Percentiles rank a stretch among this genome's conserved stretches.
Conservation (phyloP, 768 basidiomycete species). For the Kwoniella sp. region DNA sequence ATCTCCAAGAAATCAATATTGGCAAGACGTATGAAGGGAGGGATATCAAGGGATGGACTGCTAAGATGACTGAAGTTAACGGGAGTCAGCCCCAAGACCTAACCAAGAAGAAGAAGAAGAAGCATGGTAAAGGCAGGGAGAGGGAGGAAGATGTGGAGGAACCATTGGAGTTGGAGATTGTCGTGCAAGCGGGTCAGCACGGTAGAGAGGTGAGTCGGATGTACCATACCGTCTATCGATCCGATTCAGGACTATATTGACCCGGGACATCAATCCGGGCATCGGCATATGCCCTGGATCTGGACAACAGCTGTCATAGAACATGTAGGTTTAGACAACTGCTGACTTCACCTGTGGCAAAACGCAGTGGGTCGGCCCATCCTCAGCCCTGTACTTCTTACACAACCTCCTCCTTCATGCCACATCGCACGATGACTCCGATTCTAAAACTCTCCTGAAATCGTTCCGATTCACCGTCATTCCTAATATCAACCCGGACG, state of each 20-base stretch:
- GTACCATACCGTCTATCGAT: too few relatives aligned
- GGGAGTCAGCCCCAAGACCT: background rate
- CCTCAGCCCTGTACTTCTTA: conserved; percentile 70
- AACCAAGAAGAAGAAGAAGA: background rate
- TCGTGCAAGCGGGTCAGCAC: conserved; percentile 73
- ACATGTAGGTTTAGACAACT: background rate
- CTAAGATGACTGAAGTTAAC: conserved; percentile 16
- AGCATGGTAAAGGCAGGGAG: conserved; percentile 1
- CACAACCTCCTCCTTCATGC: conserved; percentile 67
- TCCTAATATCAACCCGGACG: conserved; percentile 58
- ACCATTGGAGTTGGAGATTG: conserved; percentile 59
- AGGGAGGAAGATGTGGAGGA: conserved; percentile 20
- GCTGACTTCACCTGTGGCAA: background rate
- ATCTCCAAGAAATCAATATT: conserved; percentile 34
- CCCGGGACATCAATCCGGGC: too few relatives aligned
- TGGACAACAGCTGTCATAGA: too few relatives aligned
- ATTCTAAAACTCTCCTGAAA: conserved; percentile 60
- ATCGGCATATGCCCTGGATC: too few relatives aligned
- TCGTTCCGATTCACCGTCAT: conserved; percentile 57
- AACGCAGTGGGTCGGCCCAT: conserved; percentile 74
- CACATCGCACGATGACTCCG: conserved; percentile 55
- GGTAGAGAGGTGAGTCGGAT: conserved; percentile 66
- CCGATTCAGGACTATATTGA: too few relatives aligned
- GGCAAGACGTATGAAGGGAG: conserved; percentile 46
- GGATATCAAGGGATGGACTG: conserved; percentile 47